A percentile compares a stretch with the other conserved stretches of the same genome.
These are phyloP conservation scores for Mortierella sp. DNA, from an alignment of 371 early-diverging fungal species.

Conservation along the genomic window DNA sequence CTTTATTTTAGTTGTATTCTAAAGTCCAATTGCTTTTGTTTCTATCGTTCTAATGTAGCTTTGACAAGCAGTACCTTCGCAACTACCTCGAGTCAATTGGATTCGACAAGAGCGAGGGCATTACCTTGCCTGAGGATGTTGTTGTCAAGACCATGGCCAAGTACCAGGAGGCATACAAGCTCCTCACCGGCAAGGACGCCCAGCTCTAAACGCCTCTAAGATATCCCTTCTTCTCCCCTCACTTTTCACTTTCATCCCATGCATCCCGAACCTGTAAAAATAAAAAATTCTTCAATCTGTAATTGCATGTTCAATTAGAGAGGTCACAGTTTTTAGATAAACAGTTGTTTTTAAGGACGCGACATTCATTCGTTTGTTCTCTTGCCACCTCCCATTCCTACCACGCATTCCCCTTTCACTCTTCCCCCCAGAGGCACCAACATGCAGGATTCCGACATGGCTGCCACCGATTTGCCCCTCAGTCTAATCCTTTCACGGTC, in stretches of 20 bases:
- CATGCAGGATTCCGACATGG: slow-evolving; percentile 8
- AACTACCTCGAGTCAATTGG: slow-evolving; percentile 91
- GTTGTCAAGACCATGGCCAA: slow-evolving; percentile 86
- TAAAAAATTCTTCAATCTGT: neutral
- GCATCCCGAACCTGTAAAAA: neutral
- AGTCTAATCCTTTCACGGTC: slow-evolving; percentile 27
- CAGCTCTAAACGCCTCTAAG: slow-evolving; percentile 58
- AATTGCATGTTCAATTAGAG: neutral
- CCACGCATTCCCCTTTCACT: no score
- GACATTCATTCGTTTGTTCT: neutral
- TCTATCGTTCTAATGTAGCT: slow-evolving; percentile 61
- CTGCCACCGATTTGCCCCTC: slow-evolving; percentile 19
- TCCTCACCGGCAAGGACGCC: slow-evolving; percentile 87
- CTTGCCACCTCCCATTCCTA: neutral
- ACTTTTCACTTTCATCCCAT: neutral
- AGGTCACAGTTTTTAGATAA: neutral
- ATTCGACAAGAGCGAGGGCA: slow-evolving; percentile 89
- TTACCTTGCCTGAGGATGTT: slow-evolving; percentile 89
- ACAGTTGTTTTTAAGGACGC: neutral
- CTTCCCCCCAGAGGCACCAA: no score
- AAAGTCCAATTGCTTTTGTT: neutral
- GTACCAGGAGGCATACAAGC: slow-evolving; percentile 89
- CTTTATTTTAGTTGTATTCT: neutral
- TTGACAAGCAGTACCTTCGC: slow-evolving; percentile 97
- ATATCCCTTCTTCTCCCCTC: neutral